A percentile compares a stretch with the other conserved stretches of the same genome.
These are phyloP conservation scores for Phytophthora sp. DNA, from an alignment of 352 stramenopile genomes.

Conservation along the genomic window DNA sequence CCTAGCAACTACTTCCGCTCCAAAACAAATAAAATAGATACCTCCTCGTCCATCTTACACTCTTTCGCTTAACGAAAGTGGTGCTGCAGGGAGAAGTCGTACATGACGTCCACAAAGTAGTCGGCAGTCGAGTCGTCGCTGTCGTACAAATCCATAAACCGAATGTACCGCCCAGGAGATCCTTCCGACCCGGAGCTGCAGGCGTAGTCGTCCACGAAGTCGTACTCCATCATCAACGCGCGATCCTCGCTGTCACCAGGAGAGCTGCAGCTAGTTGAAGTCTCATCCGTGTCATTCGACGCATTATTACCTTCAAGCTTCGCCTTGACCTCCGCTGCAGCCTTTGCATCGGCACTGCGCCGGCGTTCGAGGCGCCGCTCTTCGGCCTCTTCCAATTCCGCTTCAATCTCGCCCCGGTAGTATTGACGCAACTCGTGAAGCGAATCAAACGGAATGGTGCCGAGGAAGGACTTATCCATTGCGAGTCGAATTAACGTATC, in stretches of 20 bases:
- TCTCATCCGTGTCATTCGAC: constrained; percentile 22
- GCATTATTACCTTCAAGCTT: not conserved
- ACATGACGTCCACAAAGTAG: constrained; percentile 80
- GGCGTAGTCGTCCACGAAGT: constrained; percentile 79
- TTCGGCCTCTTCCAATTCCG: constrained; percentile 53
- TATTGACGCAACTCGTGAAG: constrained; percentile 75
- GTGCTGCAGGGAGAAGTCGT: constrained; percentile 45
- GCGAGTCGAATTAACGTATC: constrained; percentile 80
- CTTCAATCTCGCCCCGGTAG: constrained; percentile 66
- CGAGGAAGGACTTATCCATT: constrained; percentile 86
- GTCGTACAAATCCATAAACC: constrained; percentile 67
- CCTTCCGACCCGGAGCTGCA: constrained; percentile 48
- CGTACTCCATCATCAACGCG: constrained; percentile 67
- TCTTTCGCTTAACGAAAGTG: constrained; percentile 19
- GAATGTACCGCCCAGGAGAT: constrained; percentile 60
- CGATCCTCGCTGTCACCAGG: constrained; percentile 30
- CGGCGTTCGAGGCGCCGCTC: constrained; percentile 30
- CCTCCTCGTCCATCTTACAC: not conserved
- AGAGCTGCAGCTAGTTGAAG: constrained; percentile 28
- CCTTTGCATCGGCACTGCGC: constrained; percentile 9
- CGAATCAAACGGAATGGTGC: constrained; percentile 73
- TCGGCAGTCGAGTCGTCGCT: constrained; percentile 49
- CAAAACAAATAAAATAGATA: constrained; percentile 29
- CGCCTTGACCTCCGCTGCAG: not conserved
- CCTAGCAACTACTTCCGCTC: not conserved